Evolutionary conservation across 2,329 filamentous ascomycete species (phyloP).

Genomic region (Pseudofabraea citricarpa): DNA sequence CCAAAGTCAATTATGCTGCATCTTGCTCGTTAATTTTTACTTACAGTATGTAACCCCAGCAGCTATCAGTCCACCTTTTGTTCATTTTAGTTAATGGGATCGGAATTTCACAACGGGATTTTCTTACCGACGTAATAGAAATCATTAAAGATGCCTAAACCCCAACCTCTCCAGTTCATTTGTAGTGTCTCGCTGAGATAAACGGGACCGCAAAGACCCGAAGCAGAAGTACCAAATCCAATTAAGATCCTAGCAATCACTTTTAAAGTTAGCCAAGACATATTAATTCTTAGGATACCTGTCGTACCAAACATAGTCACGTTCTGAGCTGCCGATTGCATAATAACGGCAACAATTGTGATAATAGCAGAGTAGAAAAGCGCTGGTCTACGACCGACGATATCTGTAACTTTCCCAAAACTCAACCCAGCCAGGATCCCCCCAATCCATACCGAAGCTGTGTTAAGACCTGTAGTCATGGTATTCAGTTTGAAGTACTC

Average conservation of each 20-base stretch:
- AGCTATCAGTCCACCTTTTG: conserved; percentile 29
- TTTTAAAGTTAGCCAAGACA: neutral
- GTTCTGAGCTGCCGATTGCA: conserved; percentile 6
- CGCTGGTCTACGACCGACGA: conserved; percentile 24
- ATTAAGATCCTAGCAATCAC: conserved; percentile 8
- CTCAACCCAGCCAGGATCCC: conserved; percentile 37
- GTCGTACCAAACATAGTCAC: conserved; percentile 4
- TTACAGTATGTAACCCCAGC: conserved; percentile 28
- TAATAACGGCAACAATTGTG: neutral
- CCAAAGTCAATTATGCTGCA: too few relatives aligned
- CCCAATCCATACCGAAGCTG: conserved; percentile 48
- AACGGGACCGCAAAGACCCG: conserved; percentile 37
- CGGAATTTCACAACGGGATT: neutral
- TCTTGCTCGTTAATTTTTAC: too few relatives aligned
- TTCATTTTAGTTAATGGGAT: neutral
- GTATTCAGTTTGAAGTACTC: conserved; percentile 49
- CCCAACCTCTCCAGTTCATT: conserved; percentile 38
- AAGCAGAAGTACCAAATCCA: conserved; percentile 8
- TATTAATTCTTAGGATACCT: neutral
- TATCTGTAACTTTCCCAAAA: conserved; percentile 30
- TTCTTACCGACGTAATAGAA: conserved; percentile 23
- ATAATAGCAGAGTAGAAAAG: conserved; percentile 1
- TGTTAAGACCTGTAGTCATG: conserved; percentile 48
- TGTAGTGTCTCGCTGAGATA: conserved; percentile 47
- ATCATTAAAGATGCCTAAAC: conserved; percentile 34